Evolutionary conservation across 2,329 filamentous ascomycete species (phyloP).

Genomic region (Hymenoscyphus salicellus): DNA sequence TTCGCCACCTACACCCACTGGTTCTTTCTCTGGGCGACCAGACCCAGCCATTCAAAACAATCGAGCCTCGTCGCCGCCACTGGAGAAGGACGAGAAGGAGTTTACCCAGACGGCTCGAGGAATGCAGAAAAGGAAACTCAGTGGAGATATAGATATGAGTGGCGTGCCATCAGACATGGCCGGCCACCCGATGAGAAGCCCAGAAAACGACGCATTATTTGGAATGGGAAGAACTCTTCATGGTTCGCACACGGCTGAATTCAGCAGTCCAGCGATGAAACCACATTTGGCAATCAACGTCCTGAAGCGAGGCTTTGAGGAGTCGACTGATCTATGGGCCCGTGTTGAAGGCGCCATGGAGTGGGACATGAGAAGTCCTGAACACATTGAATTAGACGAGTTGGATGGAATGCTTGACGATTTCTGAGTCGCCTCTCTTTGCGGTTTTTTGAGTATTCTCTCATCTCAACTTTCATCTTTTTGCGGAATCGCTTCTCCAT

Average conservation of each 20-base stretch:
- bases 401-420: constrained; percentile 81
- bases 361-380: constrained; percentile 67
- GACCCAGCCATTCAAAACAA: constrained; percentile 54
- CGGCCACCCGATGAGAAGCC: constrained; percentile 27
- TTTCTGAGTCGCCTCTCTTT: constrained; percentile 38
- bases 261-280: constrained; percentile 56
- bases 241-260: constrained; percentile 24
- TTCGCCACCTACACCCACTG: constrained; percentile 59
- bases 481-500: constrained; percentile 12
- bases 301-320: constrained; percentile 48
- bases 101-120: constrained; percentile 94
- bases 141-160: constrained; percentile 53
- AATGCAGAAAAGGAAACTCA: constrained; percentile 61
- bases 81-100: constrained; percentile 93
- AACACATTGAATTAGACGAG: constrained; percentile 89
- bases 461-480: constrained; percentile 14
- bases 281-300: constrained; percentile 38
- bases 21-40: constrained; percentile 55
- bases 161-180: constrained; percentile 41
- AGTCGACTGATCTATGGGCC: constrained; percentile 31
- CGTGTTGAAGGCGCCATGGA: constrained; percentile 48
- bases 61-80: constrained; percentile 77
- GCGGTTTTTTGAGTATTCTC: constrained; percentile 12
- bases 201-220: constrained; percentile 33
- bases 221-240: constrained; percentile 35